A percentile compares a stretch with the other conserved stretches of the same genome.
These are phyloP conservation scores for Aspergillus alliaceus DNA, from an alignment of 2,329 filamentous ascomycete genomes.

Conservation along the genomic window DNA sequence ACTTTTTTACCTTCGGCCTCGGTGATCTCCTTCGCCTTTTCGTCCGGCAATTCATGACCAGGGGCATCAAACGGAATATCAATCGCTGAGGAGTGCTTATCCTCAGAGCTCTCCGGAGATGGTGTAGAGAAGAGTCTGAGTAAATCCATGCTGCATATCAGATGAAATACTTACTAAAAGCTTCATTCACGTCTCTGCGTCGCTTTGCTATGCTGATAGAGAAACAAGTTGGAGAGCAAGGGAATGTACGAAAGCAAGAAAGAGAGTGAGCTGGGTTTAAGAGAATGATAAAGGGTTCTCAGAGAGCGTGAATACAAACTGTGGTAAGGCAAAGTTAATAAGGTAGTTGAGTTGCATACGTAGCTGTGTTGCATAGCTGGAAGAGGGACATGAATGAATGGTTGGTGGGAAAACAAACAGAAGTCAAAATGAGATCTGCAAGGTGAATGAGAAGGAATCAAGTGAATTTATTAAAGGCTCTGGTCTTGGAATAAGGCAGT, in stretches of 20 bases:
- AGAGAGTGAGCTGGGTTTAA: too few species aligned
- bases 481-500: neutral
- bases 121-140: neutral
- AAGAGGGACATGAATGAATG: neutral
- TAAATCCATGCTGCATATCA: conserved; percentile 2
- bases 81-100: neutral
- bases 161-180: neutral
- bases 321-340: neutral
- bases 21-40: conserved; percentile 11
- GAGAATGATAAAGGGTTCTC: neutral
- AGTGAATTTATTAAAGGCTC: neutral
- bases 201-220: neutral
- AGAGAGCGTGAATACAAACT: neutral
- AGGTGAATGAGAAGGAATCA: neutral
- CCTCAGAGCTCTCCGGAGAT: neutral
- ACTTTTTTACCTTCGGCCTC: conserved; percentile 13
- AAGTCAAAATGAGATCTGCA: neutral
- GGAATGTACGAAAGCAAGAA: neutral
- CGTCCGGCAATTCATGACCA: conserved; percentile 7
- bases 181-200: neutral
- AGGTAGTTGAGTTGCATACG: neutral
- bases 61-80: conserved; percentile 12
- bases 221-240: neutral
- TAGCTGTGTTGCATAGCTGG: neutral
- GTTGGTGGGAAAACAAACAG: neutral